Conservation (phyloP, 495 filamentous ascomycete species). For the Saxophila tyrrhenica region DNA sequence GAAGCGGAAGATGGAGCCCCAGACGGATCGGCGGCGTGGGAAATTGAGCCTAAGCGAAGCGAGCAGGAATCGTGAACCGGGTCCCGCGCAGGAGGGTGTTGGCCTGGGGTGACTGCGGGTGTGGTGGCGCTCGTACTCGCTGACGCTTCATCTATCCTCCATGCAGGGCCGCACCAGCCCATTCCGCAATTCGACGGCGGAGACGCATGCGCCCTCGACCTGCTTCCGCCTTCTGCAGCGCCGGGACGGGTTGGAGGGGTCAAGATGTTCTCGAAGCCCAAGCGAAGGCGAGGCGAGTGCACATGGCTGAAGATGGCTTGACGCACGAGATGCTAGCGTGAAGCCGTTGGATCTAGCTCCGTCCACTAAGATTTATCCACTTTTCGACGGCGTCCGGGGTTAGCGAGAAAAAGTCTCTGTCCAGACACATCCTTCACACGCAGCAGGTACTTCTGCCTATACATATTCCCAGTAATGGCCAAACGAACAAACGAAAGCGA, state of each 20-base stretch:
- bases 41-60: not conserved
- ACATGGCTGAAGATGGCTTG: too few species aligned
- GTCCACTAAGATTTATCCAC: not conserved
- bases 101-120: not conserved
- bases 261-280: not conserved
- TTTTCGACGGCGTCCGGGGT: too few species aligned
- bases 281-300: not conserved
- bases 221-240: too few species aligned
- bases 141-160: not conserved
- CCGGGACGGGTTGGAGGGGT: too few species aligned
- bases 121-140: not conserved
- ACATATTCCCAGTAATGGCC: too few species aligned
- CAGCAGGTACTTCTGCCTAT: too few species aligned
- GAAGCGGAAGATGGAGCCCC: not conserved
- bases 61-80: not conserved
- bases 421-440: too few species aligned
- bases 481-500: slow-evolving; percentile 13
- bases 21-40: not conserved
- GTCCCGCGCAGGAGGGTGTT: not conserved
- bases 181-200: not conserved
- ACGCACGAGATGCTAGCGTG: too few species aligned
- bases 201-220: not conserved
- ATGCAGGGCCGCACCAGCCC: not conserved
- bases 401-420: not conserved
- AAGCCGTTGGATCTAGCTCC: not conserved